Conservation (phyloP, 108 stramenopile genomes). For the Nannochloropsis oceanica region DNA sequence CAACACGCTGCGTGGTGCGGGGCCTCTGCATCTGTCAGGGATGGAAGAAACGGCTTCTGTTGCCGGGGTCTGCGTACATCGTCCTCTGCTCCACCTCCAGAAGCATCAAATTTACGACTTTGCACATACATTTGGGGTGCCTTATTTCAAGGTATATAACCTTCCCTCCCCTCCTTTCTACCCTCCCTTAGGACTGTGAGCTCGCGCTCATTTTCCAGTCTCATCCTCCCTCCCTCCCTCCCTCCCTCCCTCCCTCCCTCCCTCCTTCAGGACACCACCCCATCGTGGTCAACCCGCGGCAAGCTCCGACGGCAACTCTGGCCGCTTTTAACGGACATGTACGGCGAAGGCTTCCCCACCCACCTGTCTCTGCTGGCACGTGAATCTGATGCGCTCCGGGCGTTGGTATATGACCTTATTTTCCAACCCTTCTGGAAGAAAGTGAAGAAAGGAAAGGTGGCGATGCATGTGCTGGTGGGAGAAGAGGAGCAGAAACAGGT, state of each 20-base stretch:
- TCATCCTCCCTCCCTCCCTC: too few species aligned
- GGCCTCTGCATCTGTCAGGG: slow-evolving; percentile 7
- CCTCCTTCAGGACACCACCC: slow-evolving; percentile 54
- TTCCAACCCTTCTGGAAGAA: slow-evolving; percentile 34
- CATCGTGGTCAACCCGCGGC: slow-evolving; percentile 86
- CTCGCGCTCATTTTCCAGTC: too few species aligned
- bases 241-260: too few species aligned
- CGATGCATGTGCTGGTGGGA: too few species aligned
- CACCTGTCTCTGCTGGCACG: slow-evolving; percentile 27
- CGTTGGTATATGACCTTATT: slow-evolving; percentile 15
- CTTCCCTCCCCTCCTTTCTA: too few species aligned
- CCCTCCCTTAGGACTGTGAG: too few species aligned
- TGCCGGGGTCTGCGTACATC: slow-evolving; percentile 65
- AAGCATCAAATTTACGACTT: slow-evolving; percentile 65
- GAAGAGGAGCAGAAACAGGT: too few species aligned
- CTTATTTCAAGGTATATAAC: slow-evolving; percentile 91
- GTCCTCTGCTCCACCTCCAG: slow-evolving; percentile 66
- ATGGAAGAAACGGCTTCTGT: slow-evolving; percentile 53
- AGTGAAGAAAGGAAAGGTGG: background rate
- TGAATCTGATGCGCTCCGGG: slow-evolving; percentile 30
- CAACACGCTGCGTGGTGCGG: slow-evolving; percentile 37
- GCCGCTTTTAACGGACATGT: slow-evolving; percentile 77
- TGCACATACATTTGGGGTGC: slow-evolving; percentile 78
- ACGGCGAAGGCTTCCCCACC: slow-evolving; percentile 51
- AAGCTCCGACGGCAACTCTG: slow-evolving; percentile 71